Base-by-base conservation (phyloP, 106 monocot species). In the Acanthochlamys bracteata region DNA sequence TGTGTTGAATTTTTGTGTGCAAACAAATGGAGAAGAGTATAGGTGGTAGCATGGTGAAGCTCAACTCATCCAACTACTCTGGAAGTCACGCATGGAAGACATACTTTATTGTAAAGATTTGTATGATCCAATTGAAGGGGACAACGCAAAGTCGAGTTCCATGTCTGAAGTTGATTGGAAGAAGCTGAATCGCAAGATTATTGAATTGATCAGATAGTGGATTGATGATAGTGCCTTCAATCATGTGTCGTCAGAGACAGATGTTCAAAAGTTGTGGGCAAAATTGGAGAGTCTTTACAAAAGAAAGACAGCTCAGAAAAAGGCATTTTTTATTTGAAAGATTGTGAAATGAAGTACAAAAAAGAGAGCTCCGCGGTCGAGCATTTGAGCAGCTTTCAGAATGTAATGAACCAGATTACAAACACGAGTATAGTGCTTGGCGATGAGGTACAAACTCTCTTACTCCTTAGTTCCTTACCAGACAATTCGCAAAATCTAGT, bases 261-360 rank as follows among this genome's bases (percentile, higher is more conserved):
- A 25, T 0, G 25, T 4, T 14, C 26, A 27, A 10, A 17, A 33
- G 7, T 33, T 59, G 10, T 59, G 59, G 59, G 26, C 8, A 13
- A 63, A 41, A 42, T 63, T 41, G 40, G 7, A 63, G 10, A 11
- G 7, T 42, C 42, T 63, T n/a, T 63, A 63, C 42, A 41, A 63
- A 6, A 43, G 42, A n/a, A 42, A 43, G 41, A 42, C 40, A 8
- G 41, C 42, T 20, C 41, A 42, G 11, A 41, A 63, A 2, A 42
- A 63, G 20, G 17, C 63, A 1, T 52, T 65, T 11, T n/a, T 62
- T 4, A 62, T 40, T n/a, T 10, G 40, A 0, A 62, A 62, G 41
- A 10, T 62, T 15, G 40, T 62, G 13, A 62, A 62, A 26, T 42
- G 39, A 62, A 62, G 14, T 62, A 62, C 39, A 40, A 62, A 20